Base-by-base conservation (phyloP, 257 asterid genomes). In the Scutellaria galericulata region DNA sequence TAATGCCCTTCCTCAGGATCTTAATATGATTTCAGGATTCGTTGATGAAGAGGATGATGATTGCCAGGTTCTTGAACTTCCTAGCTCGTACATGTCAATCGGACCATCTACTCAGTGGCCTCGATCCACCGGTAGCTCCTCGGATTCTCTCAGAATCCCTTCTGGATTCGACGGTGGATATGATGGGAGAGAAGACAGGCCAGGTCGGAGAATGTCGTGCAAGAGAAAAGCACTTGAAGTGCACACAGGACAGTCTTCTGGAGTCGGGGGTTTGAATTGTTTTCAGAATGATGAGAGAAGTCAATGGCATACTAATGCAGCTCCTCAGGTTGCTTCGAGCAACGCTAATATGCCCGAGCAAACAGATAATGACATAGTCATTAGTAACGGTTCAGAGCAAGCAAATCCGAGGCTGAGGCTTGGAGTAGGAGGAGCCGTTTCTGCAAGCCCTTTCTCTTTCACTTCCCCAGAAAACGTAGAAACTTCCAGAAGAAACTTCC, bases 161-260 rank as follows among this genome's bases (percentile, higher is more conserved):
- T 31, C 37, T 31, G 37, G 37, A 31, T 31, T 83, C 59, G 72
- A 46, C 57, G 48, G 40, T 77, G 75, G 83, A 31, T 31, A 31
- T 31, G 37, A 78, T 39, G 94, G 75, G 73, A 77, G 78, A 44
- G 96, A 82, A 58, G 84, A 82, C 53, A 80, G 89, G 59, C 77
- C 86, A 12, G 89, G 87, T 60, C 84, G 84, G 13, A 87, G 93
- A 13, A 35, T 78, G 62, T 85, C 98, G 0, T 86, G 96, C 78
- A 93, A 93, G 84, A 86, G 97, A 64, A 90, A 90, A 77, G 77
- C 93, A 37, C 73, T 85, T 20, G 98, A 92, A 82, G 84, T 75
- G 46, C 79, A 79, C 54, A 63, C 48, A 0, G 96, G 91, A 7
- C 96, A 81, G 58, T 81, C 97, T 31, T 90, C 98, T 44, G 91